A percentile compares a stretch with the other conserved stretches of the same genome.
Conservation (phyloP, 306 rosid genomes). For the Sophora flavescens region DNA sequence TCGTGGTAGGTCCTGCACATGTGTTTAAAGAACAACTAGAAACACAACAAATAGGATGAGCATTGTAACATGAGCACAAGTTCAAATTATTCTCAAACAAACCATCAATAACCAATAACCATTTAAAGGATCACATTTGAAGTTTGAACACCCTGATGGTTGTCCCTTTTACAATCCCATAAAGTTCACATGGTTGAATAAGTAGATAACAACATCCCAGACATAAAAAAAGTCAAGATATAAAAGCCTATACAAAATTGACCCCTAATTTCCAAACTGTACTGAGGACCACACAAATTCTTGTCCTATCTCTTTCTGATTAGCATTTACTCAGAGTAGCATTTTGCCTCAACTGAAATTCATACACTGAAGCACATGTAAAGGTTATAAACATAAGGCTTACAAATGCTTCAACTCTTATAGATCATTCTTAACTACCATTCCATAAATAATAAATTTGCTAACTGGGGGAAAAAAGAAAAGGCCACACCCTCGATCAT, state of each 20-base stretch:
- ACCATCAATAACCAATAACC: conserved; percentile 19
- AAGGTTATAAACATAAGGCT: conserved; percentile 27
- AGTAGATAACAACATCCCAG: conserved; percentile 23
- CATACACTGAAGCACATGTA: not conserved
- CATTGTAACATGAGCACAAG: not conserved
- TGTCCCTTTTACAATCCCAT: conserved; percentile 34
- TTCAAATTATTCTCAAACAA: conserved; percentile 30
- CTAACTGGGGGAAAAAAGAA: not conserved
- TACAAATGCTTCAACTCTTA: conserved; percentile 16
- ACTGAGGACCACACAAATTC: conserved; percentile 21
- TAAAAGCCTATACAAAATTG: conserved; percentile 8
- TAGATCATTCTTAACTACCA: conserved; percentile 29
- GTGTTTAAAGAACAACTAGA: conserved; percentile 6
- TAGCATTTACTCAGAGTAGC: conserved; percentile 23
- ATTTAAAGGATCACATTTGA: conserved; percentile 16
- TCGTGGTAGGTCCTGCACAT: conserved; percentile 85
- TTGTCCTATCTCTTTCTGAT: conserved; percentile 25
- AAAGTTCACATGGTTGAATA: conserved; percentile 18
- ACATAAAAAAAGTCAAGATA: not conserved
- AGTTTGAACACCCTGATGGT: not conserved
- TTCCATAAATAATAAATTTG: conserved; percentile 16
- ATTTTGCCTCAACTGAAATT: conserved; percentile 23
- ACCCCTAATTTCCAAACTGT: conserved; percentile 28
- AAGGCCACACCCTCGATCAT: conserved; percentile 3
- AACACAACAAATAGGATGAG: not conserved